phyloP scores from a whole-genome alignment of 768 basidiomycete species.

The Lactarius evosmus region DNA sequence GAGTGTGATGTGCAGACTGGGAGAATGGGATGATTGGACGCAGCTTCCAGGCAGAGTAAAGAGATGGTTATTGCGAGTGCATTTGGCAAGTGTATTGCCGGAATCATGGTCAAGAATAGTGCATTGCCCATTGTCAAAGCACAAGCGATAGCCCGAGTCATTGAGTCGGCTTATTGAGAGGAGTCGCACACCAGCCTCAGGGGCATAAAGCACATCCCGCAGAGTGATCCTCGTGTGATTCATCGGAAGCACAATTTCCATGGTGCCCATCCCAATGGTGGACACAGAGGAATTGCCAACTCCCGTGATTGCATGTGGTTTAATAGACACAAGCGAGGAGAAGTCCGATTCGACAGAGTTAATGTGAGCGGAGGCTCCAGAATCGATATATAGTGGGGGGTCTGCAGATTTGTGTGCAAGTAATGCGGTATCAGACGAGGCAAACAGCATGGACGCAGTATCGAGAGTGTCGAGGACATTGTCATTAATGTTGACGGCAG shows the following conservation, averaged over 20 bases:
- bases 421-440: constrained; percentile 4
- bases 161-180: constrained; percentile 22
- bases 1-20: not conserved
- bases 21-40: not conserved
- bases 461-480: not conserved
- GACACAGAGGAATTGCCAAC: constrained; percentile 33
- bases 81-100: not conserved
- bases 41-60: not conserved
- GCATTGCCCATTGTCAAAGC: not conserved
- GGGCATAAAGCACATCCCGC: constrained; percentile 28
- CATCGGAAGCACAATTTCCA: constrained; percentile 27
- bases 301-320: constrained; percentile 31
- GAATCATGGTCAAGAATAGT: not conserved
- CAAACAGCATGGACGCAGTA: not conserved
- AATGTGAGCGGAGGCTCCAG: constrained; percentile 32
- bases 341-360: constrained; percentile 33
- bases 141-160: not conserved
- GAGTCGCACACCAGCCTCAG: constrained; percentile 22
- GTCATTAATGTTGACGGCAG: too few species aligned
- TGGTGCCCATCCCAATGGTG: constrained; percentile 32
- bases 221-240: not conserved
- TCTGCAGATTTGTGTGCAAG: not conserved
- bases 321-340: constrained; percentile 29
- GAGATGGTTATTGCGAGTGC: not conserved
- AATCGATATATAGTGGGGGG: constrained; percentile 31